These are phyloP conservation scores for Alternaria atra DNA, from an alignment of 2,329 filamentous ascomycete species.

Conservation along the genomic window DNA sequence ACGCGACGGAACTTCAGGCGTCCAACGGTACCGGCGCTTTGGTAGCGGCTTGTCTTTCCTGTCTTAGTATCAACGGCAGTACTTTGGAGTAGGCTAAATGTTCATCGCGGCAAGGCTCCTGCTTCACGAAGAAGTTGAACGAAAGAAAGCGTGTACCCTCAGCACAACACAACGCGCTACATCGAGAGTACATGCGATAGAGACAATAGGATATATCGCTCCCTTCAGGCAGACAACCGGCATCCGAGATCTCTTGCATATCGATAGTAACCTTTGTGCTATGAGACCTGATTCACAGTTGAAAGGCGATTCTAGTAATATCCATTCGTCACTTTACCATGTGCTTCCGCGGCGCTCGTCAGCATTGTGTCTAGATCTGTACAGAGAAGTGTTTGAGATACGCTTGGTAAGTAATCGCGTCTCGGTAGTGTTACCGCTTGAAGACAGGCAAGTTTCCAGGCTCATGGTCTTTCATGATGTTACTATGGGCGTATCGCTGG, in stretches of 20 bases:
- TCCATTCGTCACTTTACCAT: neutral
- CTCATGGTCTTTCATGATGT: neutral
- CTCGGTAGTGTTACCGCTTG: neutral
- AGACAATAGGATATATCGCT: neutral
- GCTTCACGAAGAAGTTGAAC: neutral
- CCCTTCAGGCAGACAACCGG: neutral
- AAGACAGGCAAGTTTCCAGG: neutral
- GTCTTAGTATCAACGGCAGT: conserved; percentile 4
- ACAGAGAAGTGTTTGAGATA: neutral
- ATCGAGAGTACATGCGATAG: neutral
- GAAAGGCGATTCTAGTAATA: neutral
- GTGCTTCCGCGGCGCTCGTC: neutral
- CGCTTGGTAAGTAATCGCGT: neutral
- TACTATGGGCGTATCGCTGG: too few relatives aligned
- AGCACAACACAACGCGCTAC: neutral
- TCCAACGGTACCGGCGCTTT: neutral
- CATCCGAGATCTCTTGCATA: neutral
- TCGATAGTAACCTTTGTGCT: neutral
- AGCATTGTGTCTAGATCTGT: neutral
- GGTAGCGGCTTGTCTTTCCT: conserved; percentile 2
- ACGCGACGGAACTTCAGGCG: neutral
- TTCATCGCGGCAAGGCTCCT: neutral
- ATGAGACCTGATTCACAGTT: neutral
- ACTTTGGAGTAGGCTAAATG: neutral
- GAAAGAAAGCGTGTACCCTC: neutral